Evolutionary conservation across 2,329 filamentous ascomycete genomes (phyloP).

Genomic region (Talaromyces sp.): DNA sequence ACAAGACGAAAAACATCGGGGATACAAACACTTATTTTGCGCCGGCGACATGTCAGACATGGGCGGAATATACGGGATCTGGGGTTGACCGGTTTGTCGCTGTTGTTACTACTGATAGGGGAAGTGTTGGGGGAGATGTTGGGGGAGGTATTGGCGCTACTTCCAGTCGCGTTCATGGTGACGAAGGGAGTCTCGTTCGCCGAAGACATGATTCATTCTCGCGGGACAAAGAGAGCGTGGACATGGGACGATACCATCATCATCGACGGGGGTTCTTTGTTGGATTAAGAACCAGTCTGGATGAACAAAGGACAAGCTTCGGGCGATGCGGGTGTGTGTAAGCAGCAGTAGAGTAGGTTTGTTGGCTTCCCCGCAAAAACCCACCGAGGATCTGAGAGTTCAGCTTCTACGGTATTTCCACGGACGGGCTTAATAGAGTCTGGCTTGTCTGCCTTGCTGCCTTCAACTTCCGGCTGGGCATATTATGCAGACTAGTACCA

Average conservation of each 20-base stretch:
- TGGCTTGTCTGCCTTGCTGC: constrained; percentile 3
- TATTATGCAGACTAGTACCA: neutral
- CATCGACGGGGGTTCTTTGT: neutral
- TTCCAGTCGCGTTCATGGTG: constrained; percentile 4
- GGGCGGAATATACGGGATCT: constrained; percentile 17
- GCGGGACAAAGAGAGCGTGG: neutral
- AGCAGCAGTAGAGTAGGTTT: neutral
- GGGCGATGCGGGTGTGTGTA: neutral
- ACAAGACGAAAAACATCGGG: neutral
- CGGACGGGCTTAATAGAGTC: neutral
- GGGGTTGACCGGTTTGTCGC: constrained; percentile 3
- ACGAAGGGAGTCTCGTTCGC: neutral
- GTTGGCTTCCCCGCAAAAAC: constrained; percentile 7
- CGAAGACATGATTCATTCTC: constrained; percentile 9
- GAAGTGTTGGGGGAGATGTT: neutral
- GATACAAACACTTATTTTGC: constrained; percentile 17
- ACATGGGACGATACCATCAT: neutral
- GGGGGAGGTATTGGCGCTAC: neutral
- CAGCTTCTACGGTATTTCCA: constrained; percentile 1
- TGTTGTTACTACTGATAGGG: neutral
- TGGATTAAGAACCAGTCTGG: neutral
- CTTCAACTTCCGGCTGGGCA: neutral
- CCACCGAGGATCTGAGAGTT: neutral
- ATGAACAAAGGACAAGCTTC: neutral
- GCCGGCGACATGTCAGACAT: constrained; percentile 17